Evolutionary conservation across 345 rosid genomes (phyloP), one percentile per base, ranked within the genome.

Genomic region (Populus nigra): DNA sequence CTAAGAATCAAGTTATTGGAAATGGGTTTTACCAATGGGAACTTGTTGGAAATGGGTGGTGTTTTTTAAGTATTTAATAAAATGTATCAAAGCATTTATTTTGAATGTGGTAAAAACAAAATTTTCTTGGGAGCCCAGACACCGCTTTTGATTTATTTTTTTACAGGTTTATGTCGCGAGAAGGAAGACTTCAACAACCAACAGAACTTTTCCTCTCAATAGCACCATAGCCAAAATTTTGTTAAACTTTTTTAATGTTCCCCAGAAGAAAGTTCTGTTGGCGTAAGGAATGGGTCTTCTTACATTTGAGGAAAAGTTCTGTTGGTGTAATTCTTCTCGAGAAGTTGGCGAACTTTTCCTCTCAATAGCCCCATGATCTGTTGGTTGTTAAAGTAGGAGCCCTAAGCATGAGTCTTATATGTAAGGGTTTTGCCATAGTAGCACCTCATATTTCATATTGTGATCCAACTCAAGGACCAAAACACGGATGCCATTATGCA

Each of bases 41-140:
- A 20, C 59, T 53, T 20, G 23, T 53, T 53, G 10, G 59, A 53
- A 53, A 53, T 7, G 59, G 23, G 15, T 65, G 23, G 23, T 39
- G 7, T 75, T 49, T 63, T 74, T 62, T 11, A 38, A 12, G 68
- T 27, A 50, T 62, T 73, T 11, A 9, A n/a, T 25, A 71, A 80
- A 47, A 53, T 65, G 45, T 63, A 39, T 59, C 65, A 12, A 65
- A 71, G 53, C 12, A 33, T 31, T 47, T 53, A 36, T 25, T 73
- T 75, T 71, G 74, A 67, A 38, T 29, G 50, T 55, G 13, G 59
- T 63, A 39, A 75, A 11, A 43, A 33, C 3, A 17, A 69, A 35
- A 35, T 15, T 3, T 22, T 70, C 35, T 50, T 17, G 78, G 31
- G 72, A 49, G 22, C 53, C 61, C 63, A 38, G 65, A 76, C 66